Evolutionary conservation across 164 flowering plant species (phyloP).

Genomic region (Liquidambar formosana): DNA sequence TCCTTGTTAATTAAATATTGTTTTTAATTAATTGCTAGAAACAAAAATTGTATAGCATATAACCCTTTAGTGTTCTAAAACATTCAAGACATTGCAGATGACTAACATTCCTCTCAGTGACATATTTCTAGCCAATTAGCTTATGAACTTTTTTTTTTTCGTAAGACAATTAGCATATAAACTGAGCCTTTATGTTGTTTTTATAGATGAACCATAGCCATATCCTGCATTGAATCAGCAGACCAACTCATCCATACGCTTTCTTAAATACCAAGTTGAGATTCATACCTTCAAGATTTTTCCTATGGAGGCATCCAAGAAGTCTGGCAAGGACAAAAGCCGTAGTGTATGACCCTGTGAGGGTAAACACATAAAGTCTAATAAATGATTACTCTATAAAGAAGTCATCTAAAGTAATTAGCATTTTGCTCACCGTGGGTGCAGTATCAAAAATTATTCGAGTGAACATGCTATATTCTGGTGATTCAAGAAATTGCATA

Average conservation of each 20-base stretch:
- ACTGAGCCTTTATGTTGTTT: neutral
- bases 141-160: no score
- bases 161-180: neutral
- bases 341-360: constrained; percentile 90
- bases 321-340: constrained; percentile 89
- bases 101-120: neutral
- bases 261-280: neutral
- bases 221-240: constrained; percentile 1
- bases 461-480: constrained; percentile 71
- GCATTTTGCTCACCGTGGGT: constrained; percentile 68
- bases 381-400: neutral
- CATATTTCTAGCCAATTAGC: neutral
- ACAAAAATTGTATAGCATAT: neutral
- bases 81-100: neutral
- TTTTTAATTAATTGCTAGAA: no score
- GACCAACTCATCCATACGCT: neutral
- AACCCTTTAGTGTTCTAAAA: neutral
- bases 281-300: constrained; percentile 78
- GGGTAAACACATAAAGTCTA: constrained; percentile 2
- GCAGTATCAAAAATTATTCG: constrained; percentile 95
- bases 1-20: no score
- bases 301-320: constrained; percentile 90
- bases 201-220: neutral
- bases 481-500: constrained; percentile 89
- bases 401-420: neutral